Evolutionary conservation across 345 rosid genomes (phyloP), one percentile per base, ranked within the genome.

Genomic region (Eucalyptus tenuipes): DNA sequence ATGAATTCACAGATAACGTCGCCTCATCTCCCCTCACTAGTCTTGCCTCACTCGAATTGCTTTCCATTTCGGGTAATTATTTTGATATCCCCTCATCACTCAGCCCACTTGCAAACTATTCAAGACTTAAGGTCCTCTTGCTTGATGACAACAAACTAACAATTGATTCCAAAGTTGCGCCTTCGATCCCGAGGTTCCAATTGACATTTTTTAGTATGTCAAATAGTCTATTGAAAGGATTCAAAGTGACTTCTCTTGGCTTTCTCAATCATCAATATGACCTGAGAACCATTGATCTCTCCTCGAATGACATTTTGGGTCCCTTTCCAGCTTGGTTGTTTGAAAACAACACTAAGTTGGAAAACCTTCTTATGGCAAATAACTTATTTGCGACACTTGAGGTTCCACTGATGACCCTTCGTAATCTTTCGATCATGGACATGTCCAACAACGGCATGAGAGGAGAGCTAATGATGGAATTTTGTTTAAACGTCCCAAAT

Each of bases 351-450:
- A 50, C 53, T 50, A 50, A 50, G 8, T 25, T 57, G 6, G n/a
- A 57, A 57, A 4, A 10, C 0, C n/a, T 25, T 57, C 0, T 24
- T 57, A 25, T 57, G 64, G 64, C 7, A 25, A 57, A 57, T 25
- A 57, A 57, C 64, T 10, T 25, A 57, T 57, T 57, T 57, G 27
- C 1, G 13, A 57, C 14, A 25, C n/a, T 57, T 25, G 7, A 57
- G n/a, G 3, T 57, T 57, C n/a, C n/a, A 25, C 0, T 0, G 0
- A 24, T 24, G n/a, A 11, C 64, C n/a, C 64, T 5, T 57, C 27
- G 0, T 57, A 57, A 25, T 25, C 64, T 11, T 57, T 25, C 0
- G 3, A 0, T 2, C 14, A 25, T 57, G 53, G 53, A 50, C 53
- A 50, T 50, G 4, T 50, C 53, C 8, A 50, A 50, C 8, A 50